These are phyloP conservation scores for Pichia californica DNA, from an alignment of 805 yeast genomes.

Conservation along the genomic window DNA sequence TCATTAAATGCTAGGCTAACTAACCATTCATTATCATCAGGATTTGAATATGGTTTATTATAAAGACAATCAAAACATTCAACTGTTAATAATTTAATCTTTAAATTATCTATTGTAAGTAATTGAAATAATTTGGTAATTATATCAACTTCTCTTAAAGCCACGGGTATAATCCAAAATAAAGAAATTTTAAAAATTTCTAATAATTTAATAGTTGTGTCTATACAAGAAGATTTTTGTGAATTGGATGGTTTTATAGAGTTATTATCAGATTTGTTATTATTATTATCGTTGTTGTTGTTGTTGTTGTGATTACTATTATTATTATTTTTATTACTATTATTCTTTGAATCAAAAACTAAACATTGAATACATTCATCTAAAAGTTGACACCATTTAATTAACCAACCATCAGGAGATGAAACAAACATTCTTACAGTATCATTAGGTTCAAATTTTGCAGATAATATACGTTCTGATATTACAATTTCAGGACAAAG, in stretches of 20 bases:
- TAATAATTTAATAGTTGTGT: slow-evolving; percentile 58
- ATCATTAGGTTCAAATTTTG: slow-evolving; percentile 60
- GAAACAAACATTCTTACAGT: slow-evolving; percentile 59
- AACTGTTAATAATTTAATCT: slow-evolving; percentile 73
- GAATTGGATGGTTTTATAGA: no score
- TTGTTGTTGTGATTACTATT: neutral
- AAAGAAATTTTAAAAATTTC: slow-evolving; percentile 84
- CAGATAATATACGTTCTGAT: slow-evolving; percentile 55
- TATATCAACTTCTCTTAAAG: slow-evolving; percentile 61
- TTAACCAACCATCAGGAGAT: slow-evolving; percentile 80
- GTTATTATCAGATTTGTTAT: no score
- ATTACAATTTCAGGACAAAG: slow-evolving; percentile 80
- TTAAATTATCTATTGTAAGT: slow-evolving; percentile 49
- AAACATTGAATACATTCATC: slow-evolving; percentile 36
- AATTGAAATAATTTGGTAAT: slow-evolving; percentile 57
- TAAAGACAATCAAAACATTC: slow-evolving; percentile 88
- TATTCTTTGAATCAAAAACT: slow-evolving; percentile 2
- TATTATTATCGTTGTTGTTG: slow-evolving; percentile 1
- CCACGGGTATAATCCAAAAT: slow-evolving; percentile 82
- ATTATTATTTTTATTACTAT: neutral
- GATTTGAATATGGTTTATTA: slow-evolving; percentile 65
- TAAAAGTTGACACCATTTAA: slow-evolving; percentile 58
- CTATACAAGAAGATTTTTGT: slow-evolving; percentile 3
- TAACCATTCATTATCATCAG: slow-evolving; percentile 66
- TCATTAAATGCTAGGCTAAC: slow-evolving; percentile 72